Evolutionary conservation across 352 stramenopile genomes (phyloP), one percentile per base, ranked within the genome.

Genomic region (Phytophthora citricola): DNA sequence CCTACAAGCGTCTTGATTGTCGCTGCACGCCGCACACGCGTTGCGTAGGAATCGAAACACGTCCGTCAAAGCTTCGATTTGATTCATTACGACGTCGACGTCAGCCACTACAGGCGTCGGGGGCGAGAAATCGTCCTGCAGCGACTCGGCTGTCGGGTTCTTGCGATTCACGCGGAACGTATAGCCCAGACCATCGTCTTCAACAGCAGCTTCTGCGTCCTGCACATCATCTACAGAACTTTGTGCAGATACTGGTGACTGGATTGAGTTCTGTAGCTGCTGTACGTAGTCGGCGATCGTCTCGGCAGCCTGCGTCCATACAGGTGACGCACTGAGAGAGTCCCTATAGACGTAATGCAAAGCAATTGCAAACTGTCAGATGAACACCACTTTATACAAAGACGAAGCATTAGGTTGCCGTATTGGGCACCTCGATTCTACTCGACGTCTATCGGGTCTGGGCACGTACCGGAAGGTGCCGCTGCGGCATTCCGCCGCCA

Each of bases 41-140:
- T 92, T 93, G 48, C 87, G 87, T 14, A 93, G 63, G 31, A 93
- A 89, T 0, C 87, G 83, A 36, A 93, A 86, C 11, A 71, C 77
- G 9, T 70, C 85, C 15, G 77, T 91, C 2, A 65, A 39, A 3
- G 31, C 50, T 4, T 71, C 55, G 24, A 87, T 15, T 9, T 58
- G 39, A 6, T 31, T 29, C 5, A 57, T 7, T 1, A 51, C 58
- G 14, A 34, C 56, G 0, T 15, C 39, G 1, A 45, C 32, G 22
- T 85, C 58, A 31, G 12, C 20, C 5, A 89, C 74, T 4, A 72
- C 52, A 26, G 84, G 55, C 9, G 53, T 73, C 2, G 73, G 61
- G 4, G 68, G 54, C 5, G 62, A 52, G 5, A 86, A 68, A 14
- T 80, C 66, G 31, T 72, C 64, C 41, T 69, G 60, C 17, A 58